Base-by-base conservation (phyloP, 306 rosid genomes). In the Mimosa pudica region DNA sequence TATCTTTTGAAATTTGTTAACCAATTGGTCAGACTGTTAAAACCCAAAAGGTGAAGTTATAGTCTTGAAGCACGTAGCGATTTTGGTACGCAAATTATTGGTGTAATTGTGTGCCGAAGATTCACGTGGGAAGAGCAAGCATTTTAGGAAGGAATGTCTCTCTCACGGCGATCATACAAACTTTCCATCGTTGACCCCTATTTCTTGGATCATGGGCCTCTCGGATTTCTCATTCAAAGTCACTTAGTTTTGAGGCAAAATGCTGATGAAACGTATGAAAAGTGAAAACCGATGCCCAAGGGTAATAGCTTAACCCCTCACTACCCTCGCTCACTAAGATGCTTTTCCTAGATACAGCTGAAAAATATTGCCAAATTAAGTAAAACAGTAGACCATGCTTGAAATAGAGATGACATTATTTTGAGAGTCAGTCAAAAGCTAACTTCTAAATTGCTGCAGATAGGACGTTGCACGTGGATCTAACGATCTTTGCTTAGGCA, bases 141-240 rank as follows among this genome's bases (percentile, higher is more conserved):
- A 75, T 75, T 80, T 85, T 73, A 41, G 63, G 41, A 70, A 57
- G 79, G 94, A 88, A 90, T 90, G 92, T 89, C 93, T 73, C 92
- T 79, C 70, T 72, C 57, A 73, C 69, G 78, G 72, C 38, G 49
- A 54, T 48, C 52, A 60, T 17, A 71, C 36, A 67, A 76, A 57
- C 51, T 60, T 60, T 70, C 38, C 38, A 46, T 77, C 77, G 76
- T 83, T 83, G 90, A 86, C 89, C 83, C 83, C 60, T 16, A 86
- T 87, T 86, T 89, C 91, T 89, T 80, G 96, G 97, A 92, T 92
- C 97, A 85, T 88, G 98, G 87, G 91, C 89, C 84, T 85, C 94
- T 93, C 57, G 91, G 92, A 92, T 64, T 71, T 82, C 78, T 82
- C 71, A 74, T 82, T 44, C 10, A 9, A 69, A 32, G 8, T 69